Evolutionary conservation across 805 yeast species (phyloP).

Genomic region (Isabelozyma rhagii): DNA sequence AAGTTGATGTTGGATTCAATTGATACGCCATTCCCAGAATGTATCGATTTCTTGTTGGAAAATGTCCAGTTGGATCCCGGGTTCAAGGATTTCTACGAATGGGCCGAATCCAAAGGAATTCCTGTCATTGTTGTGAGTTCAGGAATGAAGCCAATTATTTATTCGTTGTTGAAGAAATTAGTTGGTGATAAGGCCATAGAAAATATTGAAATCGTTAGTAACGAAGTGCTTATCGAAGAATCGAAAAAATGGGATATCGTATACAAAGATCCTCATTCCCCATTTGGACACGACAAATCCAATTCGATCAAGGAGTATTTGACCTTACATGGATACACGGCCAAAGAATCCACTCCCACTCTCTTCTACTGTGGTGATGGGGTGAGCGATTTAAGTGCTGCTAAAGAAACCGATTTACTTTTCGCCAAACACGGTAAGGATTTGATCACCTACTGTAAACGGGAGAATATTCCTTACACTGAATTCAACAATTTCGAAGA

Average conservation of each 20-base stretch:
- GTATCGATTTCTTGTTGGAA: conserved; percentile 65
- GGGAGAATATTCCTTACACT: conserved; percentile 78
- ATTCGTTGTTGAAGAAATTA: conserved; percentile 66
- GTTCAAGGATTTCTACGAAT: conserved; percentile 73
- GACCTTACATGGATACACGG: conserved; percentile 22
- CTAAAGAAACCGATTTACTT: conserved; percentile 87
- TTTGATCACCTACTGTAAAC: conserved; percentile 76
- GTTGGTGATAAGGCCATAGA: conserved; percentile 74
- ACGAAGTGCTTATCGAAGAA: conserved; percentile 57
- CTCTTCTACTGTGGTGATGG: conserved; percentile 98
- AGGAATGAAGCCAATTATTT: conserved; percentile 92
- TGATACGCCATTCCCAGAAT: conserved; percentile 71
- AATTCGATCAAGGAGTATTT: conserved; percentile 61
- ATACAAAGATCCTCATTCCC: conserved; percentile 74
- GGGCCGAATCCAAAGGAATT: conserved; percentile 68
- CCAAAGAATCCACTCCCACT: conserved; percentile 45
- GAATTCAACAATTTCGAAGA: conserved; percentile 78
- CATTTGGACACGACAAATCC: conserved; percentile 95
- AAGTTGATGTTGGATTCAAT: conserved; percentile 79
- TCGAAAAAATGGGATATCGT: conserved; percentile 78
- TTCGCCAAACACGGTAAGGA: conserved; percentile 94
- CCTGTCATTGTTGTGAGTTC: conserved; percentile 87
- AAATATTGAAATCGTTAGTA: conserved; percentile 77
- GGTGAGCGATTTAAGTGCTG: conserved; percentile 91
- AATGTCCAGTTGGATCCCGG: conserved; percentile 85